Percentiles rank a stretch among this genome's conserved stretches.
Evolutionary conservation across 176 grass and related monocot species (phyloP).

Genomic region (Puccinellia tenuiflora): DNA sequence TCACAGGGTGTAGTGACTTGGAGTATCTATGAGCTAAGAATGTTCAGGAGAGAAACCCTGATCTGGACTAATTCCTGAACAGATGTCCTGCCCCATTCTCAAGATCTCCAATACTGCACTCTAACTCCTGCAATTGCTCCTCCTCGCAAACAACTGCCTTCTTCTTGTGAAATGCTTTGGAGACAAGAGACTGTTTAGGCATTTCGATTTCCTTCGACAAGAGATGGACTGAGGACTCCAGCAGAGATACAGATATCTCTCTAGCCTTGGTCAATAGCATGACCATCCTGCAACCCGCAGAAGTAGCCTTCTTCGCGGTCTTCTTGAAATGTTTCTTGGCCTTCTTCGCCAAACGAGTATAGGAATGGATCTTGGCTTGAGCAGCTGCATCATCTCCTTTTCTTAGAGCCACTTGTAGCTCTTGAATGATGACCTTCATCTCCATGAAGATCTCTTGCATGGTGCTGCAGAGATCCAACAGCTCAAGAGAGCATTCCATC

Average conservation of each 20-base stretch:
- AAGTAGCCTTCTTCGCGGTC: neutral
- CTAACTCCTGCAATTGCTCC: constrained; percentile 14
- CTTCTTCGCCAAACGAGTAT: constrained; percentile 12
- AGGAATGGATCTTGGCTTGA: constrained; percentile 27
- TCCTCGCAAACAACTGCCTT: neutral
- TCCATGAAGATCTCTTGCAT: too few relatives aligned
- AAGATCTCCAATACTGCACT: constrained; percentile 30
- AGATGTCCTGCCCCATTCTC: constrained; percentile 21
- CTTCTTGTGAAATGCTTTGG: constrained; percentile 1
- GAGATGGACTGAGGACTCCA: neutral
- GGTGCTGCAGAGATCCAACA: too few relatives aligned
- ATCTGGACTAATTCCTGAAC: constrained; percentile 43
- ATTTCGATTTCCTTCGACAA: neutral
- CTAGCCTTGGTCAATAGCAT: neutral
- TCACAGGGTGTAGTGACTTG: neutral
- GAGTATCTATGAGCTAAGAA: constrained; percentile 25
- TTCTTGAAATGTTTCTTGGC: constrained; percentile 32
- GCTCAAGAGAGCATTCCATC: too few relatives aligned
- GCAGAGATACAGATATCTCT: too few relatives aligned
- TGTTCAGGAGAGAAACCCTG: constrained; percentile 41
- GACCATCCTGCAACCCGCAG: neutral
- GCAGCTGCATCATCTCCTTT: constrained; percentile 19
- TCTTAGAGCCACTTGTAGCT: constrained; percentile 16
- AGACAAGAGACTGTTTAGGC: constrained; percentile 10
- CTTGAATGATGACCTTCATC: too few relatives aligned